Evolutionary conservation across 352 stramenopile species (phyloP).

Genomic region (Globisporangium barbulae): DNA sequence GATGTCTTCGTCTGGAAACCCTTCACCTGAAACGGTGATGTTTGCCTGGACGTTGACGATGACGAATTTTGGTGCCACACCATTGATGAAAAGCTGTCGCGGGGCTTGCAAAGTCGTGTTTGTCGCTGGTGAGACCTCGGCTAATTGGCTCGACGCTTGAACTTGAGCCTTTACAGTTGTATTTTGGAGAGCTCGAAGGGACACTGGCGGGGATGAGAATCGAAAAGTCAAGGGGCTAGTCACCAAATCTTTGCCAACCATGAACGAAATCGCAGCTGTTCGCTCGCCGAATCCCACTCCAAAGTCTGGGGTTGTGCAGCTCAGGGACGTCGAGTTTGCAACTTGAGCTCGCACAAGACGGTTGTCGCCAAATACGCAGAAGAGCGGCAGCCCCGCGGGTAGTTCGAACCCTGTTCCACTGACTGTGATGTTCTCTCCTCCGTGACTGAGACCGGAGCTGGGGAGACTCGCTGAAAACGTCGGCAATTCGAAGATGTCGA

Average conservation of each 20-base stretch:
- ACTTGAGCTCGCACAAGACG: constrained; percentile 7
- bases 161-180: constrained; percentile 3
- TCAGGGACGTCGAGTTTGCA: not conserved
- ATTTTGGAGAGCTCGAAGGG: not conserved
- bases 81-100: not conserved
- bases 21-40: not conserved
- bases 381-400: not conserved
- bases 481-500: constrained; percentile 25
- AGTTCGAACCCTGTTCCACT: constrained; percentile 21
- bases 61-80: constrained; percentile 5
- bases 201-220: constrained; percentile 1
- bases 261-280: constrained; percentile 1
- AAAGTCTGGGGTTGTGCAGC: not conserved
- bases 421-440: constrained; percentile 16
- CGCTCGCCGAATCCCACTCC: not conserved
- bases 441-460: not conserved
- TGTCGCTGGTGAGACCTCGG: not conserved
- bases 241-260: constrained; percentile 3
- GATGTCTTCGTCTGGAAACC: not conserved
- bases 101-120: not conserved
- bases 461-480: constrained; percentile 17
- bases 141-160: not conserved
- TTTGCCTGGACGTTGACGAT: not conserved
- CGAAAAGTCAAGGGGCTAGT: not conserved
- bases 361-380: constrained; percentile 6